Evolutionary conservation across 2,329 filamentous ascomycete genomes (phyloP).

Genomic region (Arthrinium puccinioides): DNA sequence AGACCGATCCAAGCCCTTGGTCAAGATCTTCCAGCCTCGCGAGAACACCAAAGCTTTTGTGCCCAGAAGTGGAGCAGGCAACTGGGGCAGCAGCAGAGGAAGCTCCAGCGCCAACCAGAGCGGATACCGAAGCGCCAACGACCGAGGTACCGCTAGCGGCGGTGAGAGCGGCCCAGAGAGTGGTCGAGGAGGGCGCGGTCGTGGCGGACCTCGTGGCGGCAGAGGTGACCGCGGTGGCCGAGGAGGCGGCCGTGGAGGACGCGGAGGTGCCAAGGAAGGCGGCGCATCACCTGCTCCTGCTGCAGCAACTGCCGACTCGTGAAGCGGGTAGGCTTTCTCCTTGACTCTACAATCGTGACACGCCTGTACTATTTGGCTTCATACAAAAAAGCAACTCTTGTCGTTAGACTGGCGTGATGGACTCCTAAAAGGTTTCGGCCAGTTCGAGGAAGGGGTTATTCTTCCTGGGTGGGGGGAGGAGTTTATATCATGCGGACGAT

Average conservation of each 20-base stretch:
- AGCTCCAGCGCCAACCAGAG: conserved; percentile 51
- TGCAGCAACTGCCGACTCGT: conserved; percentile 1
- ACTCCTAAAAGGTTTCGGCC: conserved; percentile 7
- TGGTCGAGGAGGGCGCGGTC: conserved; percentile 46
- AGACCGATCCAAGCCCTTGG: conserved; percentile 70
- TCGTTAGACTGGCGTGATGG: conserved; percentile 8
- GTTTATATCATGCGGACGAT: neutral
- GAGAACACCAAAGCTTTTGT: conserved; percentile 46
- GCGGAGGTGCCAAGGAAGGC: conserved; percentile 33
- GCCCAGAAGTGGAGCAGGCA: conserved; percentile 58
- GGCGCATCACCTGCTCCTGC: conserved; percentile 45
- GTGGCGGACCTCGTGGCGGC: conserved; percentile 48
- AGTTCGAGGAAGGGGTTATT: conserved; percentile 3
- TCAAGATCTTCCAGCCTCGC: conserved; percentile 75
- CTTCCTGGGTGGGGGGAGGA: neutral
- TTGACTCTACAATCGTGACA: neutral
- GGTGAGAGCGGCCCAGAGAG: conserved; percentile 65
- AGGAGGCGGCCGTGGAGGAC: conserved; percentile 38
- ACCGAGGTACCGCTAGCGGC: conserved; percentile 54
- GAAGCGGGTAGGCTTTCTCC: neutral
- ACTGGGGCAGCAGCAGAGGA: conserved; percentile 59
- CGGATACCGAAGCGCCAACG: conserved; percentile 79
- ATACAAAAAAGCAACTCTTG: conserved; percentile 4
- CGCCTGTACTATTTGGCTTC: conserved; percentile 1
- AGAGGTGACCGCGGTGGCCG: conserved; percentile 51